Evolutionary conservation across 495 filamentous ascomycete species (phyloP), one percentile per base, ranked within the genome.

Genomic region (Annulohypoxylon nitens): DNA sequence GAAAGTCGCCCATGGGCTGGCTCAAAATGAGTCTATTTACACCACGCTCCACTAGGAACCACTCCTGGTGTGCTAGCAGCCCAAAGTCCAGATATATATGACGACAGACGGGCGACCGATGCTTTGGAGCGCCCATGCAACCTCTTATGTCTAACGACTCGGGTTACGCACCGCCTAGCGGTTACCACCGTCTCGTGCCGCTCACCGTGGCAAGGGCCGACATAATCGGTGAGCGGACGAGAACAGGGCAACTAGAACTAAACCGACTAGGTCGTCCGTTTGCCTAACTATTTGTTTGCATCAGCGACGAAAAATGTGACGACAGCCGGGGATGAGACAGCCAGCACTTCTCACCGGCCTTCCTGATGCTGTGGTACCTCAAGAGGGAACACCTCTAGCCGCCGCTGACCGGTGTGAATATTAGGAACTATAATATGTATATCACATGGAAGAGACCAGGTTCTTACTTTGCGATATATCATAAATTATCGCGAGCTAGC

Each of bases 261-360:
- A 25, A 30, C 25, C 25, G 25, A 61, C 51, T 5, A 10, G 71
- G 70, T 70, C 62, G 51, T 57, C 50, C 6, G 67, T 67, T 70
- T 75, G 67, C 57, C 57, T 61, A 12, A 45, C 43, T 67, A 45
- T 4, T 34, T 67, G 57, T 70, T 70, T 74, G 72, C 71, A 58
- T 67, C 37, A 43, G 58, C 61, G 55, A 16, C 61, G 57, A 12
- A 37, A 18, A 33, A 63, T 45, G 39, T 59, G 47, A 51, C 30
- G 48, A 37, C 55, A 37, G 20, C n/a, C 26, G 10, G 18, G 43
- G 20, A 33, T 36, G 45, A 55, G 16, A 36, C 3, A 25, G 4
- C 30, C 50, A 62, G 36, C 14, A 45, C 48, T 20, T 45, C 59
- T 70, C 51, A 70, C 71, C 61, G 61, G 62, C 61, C 59, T 33